phyloP scores from a whole-genome alignment of 139 green algal genomes.

The Coelastrella sp. region DNA sequence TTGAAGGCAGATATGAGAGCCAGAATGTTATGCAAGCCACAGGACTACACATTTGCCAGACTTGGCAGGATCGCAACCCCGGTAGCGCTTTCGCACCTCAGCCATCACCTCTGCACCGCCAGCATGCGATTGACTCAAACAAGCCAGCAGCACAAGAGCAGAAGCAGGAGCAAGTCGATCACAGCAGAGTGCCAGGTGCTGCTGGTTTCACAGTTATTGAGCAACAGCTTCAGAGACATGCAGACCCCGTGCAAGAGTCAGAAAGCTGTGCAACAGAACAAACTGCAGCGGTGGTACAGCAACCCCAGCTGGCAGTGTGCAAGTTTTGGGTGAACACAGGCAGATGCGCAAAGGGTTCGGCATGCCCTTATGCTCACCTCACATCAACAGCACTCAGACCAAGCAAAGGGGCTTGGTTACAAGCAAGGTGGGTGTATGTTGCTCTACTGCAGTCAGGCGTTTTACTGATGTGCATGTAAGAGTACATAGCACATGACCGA shows the following conservation, averaged over 20 bases:
- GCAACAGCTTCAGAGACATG: too few species aligned
- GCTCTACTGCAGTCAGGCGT: not conserved
- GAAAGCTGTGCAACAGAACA: not conserved
- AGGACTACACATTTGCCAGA: not conserved
- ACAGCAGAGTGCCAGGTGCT: too few species aligned
- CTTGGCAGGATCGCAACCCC: not conserved
- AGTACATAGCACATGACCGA: not conserved
- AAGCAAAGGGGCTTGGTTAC: not conserved
- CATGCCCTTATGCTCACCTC: conserved; percentile 61
- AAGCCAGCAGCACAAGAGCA: not conserved
- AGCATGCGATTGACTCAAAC: conserved; percentile 6
- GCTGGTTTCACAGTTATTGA: too few species aligned
- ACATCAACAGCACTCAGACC: not conserved
- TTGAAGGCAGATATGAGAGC: conserved; percentile 1
- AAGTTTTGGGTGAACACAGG: conserved; percentile 73
- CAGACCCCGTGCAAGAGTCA: too few species aligned
- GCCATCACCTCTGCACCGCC: not conserved
- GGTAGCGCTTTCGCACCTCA: not conserved
- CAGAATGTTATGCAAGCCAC: not conserved
- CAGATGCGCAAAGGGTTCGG: conserved; percentile 56
- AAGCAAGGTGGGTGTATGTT: not conserved
- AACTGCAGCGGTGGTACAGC: too few species aligned
- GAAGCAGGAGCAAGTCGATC: too few species aligned
- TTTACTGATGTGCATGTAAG: not conserved
- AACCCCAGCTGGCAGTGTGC: conserved; percentile 51